Evolutionary conservation across 306 rosid species (phyloP).

Genomic region (Ceratonia siliqua): DNA sequence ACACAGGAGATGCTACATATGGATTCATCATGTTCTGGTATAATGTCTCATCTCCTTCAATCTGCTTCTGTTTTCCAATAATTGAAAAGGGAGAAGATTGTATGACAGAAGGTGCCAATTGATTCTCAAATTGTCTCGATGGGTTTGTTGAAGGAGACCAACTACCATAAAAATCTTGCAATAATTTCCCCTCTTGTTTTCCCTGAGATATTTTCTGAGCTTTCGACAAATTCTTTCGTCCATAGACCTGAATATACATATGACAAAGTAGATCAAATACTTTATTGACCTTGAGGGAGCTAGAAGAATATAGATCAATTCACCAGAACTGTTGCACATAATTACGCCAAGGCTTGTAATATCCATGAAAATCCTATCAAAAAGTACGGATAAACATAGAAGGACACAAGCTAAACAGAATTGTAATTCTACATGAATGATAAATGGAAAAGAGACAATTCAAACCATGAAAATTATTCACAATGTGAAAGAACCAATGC

Average conservation of each 20-base stretch:
- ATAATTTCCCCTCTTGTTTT: conserved; percentile 46
- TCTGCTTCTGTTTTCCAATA: conserved; percentile 51
- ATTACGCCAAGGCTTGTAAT: not conserved
- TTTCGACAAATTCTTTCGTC: conserved; percentile 48
- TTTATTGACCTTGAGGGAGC: conserved; percentile 13
- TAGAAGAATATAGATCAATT: conserved; percentile 11
- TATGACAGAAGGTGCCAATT: conserved; percentile 43
- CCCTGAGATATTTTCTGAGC: conserved; percentile 47
- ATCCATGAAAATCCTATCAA: not conserved
- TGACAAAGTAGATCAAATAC: conserved; percentile 1
- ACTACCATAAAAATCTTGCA: conserved; percentile 55
- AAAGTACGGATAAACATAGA: not conserved
- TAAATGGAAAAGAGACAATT: not conserved
- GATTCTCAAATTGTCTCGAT: conserved; percentile 61
- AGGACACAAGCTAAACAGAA: not conserved
- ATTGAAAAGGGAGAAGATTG: conserved; percentile 59
- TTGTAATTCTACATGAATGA: not conserved
- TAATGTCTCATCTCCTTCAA: conserved; percentile 54
- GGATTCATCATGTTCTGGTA: conserved; percentile 65
- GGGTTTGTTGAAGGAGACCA: conserved; percentile 60
- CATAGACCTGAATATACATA: conserved; percentile 52
- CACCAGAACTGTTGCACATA: conserved; percentile 5
- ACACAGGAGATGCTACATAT: conserved; percentile 46
- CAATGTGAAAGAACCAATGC: not conserved
- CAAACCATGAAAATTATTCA: not conserved